These are phyloP conservation scores for Verticillium nonalfalfae DNA, from an alignment of 2,329 filamentous ascomycete genomes.

Conservation along the genomic window DNA sequence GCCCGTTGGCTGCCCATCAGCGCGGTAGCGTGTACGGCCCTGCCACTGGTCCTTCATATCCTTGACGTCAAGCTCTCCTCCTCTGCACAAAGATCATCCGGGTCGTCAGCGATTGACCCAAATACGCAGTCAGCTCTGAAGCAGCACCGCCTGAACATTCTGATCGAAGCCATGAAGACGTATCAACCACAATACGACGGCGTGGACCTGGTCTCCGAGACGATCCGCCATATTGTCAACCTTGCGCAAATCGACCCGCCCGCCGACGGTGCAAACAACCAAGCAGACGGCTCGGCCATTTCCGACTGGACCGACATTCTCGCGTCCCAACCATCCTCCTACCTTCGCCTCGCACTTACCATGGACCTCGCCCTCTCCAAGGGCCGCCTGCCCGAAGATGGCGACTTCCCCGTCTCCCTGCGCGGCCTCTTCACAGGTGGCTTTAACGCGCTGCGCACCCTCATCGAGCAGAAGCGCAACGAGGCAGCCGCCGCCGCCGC, in stretches of 20 bases:
- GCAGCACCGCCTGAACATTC: slow-evolving; percentile 34
- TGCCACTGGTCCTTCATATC: slow-evolving; percentile 25
- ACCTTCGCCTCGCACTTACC: slow-evolving; percentile 34
- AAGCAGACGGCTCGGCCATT: slow-evolving; percentile 15
- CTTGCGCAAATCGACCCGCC: slow-evolving; percentile 23
- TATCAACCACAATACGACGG: slow-evolving; percentile 39
- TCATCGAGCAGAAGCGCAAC: slow-evolving; percentile 19
- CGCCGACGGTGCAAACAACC: slow-evolving; percentile 2
- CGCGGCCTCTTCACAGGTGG: slow-evolving; percentile 28
- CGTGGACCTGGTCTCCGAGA: slow-evolving; percentile 36
- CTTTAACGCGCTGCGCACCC: slow-evolving; percentile 25
- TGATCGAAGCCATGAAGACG: slow-evolving; percentile 38
- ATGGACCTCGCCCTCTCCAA: slow-evolving; percentile 36
- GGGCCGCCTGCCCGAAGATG: slow-evolving; percentile 30
- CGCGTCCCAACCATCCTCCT: slow-evolving; percentile 29
- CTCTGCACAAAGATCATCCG: slow-evolving; percentile 1
- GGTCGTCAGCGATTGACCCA: slow-evolving; percentile 13
- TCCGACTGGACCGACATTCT: slow-evolving; percentile 36
- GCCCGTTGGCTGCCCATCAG: slow-evolving; percentile 40
- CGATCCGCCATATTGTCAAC: slow-evolving; percentile 34
- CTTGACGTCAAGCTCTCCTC: slow-evolving; percentile 26
- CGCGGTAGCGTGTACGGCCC: slow-evolving; percentile 27
- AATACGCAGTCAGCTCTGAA: slow-evolving; percentile 29
- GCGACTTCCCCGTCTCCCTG: slow-evolving; percentile 32
- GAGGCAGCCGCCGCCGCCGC: background rate